Evolutionary conservation across 345 rosid species (phyloP).

Genomic region (Erodium maritimum): DNA sequence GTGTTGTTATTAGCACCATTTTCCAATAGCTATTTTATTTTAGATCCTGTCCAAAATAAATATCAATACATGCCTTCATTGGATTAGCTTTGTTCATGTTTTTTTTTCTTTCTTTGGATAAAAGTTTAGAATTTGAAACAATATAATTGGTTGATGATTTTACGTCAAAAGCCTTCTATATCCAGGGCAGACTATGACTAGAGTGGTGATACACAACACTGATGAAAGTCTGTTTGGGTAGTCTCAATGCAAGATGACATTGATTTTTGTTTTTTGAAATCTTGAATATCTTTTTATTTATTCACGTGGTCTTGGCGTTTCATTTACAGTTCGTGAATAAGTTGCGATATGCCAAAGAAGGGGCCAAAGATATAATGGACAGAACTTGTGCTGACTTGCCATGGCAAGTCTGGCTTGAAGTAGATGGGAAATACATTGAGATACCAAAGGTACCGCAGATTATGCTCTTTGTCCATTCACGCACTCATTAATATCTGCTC

Average conservation of each 20-base stretch:
- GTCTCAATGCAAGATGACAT: neutral
- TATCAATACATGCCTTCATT: neutral
- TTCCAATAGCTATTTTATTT: neutral
- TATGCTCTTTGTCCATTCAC: constrained; percentile 1
- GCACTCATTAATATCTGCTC: constrained; percentile 3
- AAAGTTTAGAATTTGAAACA: neutral
- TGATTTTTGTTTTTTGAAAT: no score
- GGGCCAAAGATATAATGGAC: constrained; percentile 81
- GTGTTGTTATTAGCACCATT: neutral
- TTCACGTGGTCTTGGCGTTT: constrained; percentile 5
- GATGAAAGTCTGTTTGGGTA: neutral
- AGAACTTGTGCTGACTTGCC: constrained; percentile 82
- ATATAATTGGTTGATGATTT: neutral
- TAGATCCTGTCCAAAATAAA: neutral
- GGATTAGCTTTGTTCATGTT: neutral
- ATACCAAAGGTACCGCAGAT: constrained; percentile 47
- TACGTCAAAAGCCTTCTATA: no score
- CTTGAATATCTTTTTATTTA: neutral
- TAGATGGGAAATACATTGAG: constrained; percentile 62
- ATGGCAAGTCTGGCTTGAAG: constrained; percentile 84
- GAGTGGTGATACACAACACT: neutral
- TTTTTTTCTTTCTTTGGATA: no score
- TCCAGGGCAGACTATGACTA: neutral
- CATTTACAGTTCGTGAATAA: constrained; percentile 63
- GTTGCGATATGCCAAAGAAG: constrained; percentile 79